These are phyloP conservation scores for Ogataea paraovalis DNA, from an alignment of 805 yeast species.

Conservation along the genomic window DNA sequence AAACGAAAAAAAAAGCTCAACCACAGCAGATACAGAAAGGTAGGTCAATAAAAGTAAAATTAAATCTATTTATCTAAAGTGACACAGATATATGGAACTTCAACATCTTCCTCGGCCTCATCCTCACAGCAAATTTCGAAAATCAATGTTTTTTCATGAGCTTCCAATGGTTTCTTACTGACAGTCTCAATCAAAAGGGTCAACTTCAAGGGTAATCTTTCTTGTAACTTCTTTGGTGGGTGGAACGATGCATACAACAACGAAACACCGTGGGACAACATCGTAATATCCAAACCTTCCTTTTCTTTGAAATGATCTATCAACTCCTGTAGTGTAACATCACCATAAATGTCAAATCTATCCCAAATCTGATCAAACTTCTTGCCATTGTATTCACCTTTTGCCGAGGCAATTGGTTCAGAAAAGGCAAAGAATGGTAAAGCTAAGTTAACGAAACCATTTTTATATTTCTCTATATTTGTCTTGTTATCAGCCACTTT, in stretches of 20 bases:
- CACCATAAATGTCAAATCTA: slow-evolving; percentile 77
- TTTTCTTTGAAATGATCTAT: slow-evolving; percentile 71
- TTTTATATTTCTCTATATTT: slow-evolving; percentile 81
- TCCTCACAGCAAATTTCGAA: slow-evolving; percentile 94
- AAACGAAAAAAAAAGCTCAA: neutral
- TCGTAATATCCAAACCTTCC: slow-evolving; percentile 83
- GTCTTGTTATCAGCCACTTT: slow-evolving; percentile 77
- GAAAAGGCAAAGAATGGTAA: slow-evolving; percentile 95
- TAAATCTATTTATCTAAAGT: slow-evolving; percentile 31
- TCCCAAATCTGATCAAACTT: slow-evolving; percentile 92
- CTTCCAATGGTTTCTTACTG: slow-evolving; percentile 75
- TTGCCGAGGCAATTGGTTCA: slow-evolving; percentile 86
- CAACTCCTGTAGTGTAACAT: slow-evolving; percentile 69
- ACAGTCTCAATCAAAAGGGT: slow-evolving; percentile 79
- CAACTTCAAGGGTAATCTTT: slow-evolving; percentile 62
- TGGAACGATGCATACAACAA: slow-evolving; percentile 88
- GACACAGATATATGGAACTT: slow-evolving; percentile 82
- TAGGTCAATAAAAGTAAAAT: neutral
- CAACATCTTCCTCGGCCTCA: slow-evolving; percentile 89
- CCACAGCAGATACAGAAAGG: neutral
- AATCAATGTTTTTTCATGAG: slow-evolving; percentile 71
- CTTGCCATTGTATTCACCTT: slow-evolving; percentile 75
- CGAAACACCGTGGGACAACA: slow-evolving; percentile 90
- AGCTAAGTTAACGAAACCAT: slow-evolving; percentile 89
- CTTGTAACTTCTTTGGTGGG: slow-evolving; percentile 86